phyloP scores from a whole-genome alignment of 305 asterid genomes.

The Petunia hybrid region DNA sequence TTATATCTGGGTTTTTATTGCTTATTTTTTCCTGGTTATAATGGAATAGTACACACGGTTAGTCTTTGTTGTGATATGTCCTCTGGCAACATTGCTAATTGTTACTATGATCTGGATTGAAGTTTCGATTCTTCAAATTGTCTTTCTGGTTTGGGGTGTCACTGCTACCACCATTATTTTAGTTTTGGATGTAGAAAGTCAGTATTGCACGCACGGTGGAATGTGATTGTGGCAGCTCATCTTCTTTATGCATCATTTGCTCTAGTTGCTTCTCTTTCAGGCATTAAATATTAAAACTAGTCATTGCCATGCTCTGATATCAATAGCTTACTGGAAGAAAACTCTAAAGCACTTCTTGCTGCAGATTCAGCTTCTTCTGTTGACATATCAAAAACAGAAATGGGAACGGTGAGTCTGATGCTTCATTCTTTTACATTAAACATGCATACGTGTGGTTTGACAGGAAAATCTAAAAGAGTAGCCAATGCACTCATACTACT shows the following conservation, averaged over 20 bases:
- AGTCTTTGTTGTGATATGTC: not conserved
- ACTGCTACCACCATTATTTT: not conserved
- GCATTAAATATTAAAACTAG: not conserved
- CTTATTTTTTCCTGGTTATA: not conserved
- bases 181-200: not conserved
- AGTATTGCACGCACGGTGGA: not conserved
- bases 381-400: slow-evolving; percentile 8
- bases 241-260: not conserved
- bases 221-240: not conserved
- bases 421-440: slow-evolving; percentile 17
- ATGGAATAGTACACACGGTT: not conserved
- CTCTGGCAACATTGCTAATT: not conserved
- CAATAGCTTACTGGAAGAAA: not conserved
- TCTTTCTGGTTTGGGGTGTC: not conserved
- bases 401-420: slow-evolving; percentile 23
- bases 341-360: not conserved
- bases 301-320: not conserved
- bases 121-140: not conserved
- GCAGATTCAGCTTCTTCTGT: slow-evolving; percentile 31
- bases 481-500: not conserved
- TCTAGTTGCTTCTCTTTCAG: not conserved
- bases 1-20: no score
- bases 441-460: not conserved
- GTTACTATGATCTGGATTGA: not conserved
- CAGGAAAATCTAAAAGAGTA: not conserved